Evolutionary conservation across 805 yeast genomes (phyloP).

Genomic region (Wickerhamomyces silvicola): DNA sequence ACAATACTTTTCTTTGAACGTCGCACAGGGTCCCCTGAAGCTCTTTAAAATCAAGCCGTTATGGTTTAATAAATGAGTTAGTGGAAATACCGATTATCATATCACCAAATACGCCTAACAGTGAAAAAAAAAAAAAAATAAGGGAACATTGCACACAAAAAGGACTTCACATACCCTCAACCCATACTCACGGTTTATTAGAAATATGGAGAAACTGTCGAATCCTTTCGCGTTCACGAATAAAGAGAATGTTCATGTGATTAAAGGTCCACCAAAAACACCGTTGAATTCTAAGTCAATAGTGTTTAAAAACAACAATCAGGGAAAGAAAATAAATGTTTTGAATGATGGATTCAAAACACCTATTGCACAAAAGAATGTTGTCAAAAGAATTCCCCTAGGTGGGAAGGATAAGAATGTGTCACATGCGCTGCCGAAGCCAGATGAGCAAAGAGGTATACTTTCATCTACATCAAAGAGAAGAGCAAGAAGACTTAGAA

Average conservation of each 20-base stretch:
- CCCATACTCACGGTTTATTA: not conserved
- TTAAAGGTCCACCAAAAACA: conserved; percentile 3
- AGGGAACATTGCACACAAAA: too few species aligned
- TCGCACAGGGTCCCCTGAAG: conserved; percentile 3
- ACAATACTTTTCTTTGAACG: conserved; percentile 4
- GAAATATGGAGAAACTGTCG: conserved; percentile 7
- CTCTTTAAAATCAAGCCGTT: too few species aligned
- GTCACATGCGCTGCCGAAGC: not conserved
- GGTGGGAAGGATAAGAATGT: conserved; percentile 22
- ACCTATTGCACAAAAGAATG: conserved; percentile 2
- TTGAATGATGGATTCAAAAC: conserved; percentile 8
- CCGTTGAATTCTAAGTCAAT: conserved; percentile 4
- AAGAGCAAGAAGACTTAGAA: conserved; percentile 13
- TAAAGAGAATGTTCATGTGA: conserved; percentile 11
- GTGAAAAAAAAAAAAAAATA: too few species aligned
- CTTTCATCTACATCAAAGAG: conserved; percentile 6
- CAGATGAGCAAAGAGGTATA: not conserved
- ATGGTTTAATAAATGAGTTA: too few species aligned
- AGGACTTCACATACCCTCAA: too few species aligned
- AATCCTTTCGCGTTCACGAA: conserved; percentile 8
- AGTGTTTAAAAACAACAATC: conserved; percentile 3
- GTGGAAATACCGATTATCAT: too few species aligned
- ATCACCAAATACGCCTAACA: too few species aligned
- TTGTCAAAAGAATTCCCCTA: conserved; percentile 18
- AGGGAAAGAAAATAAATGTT: not conserved